Percentiles rank a stretch among this genome's conserved stretches.
These are phyloP conservation scores for Penicillium taxi DNA, from an alignment of 495 filamentous ascomycete species.

Conservation along the genomic window DNA sequence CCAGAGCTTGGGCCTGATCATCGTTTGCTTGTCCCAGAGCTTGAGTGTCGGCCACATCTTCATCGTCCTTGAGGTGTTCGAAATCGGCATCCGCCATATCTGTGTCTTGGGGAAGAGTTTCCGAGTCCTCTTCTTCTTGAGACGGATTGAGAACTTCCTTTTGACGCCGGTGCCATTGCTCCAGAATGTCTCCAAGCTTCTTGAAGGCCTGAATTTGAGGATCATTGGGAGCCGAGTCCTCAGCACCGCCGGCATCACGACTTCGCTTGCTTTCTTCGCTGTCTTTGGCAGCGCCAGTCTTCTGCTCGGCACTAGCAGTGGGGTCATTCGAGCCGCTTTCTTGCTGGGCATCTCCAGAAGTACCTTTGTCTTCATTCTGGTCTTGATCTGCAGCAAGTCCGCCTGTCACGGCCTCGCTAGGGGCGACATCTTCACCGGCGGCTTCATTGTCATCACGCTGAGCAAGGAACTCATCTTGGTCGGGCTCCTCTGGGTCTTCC, in stretches of 20 bases:
- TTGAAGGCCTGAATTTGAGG: constrained; percentile 61
- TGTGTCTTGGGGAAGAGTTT: constrained; percentile 46
- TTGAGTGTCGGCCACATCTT: constrained; percentile 73
- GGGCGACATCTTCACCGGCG: constrained; percentile 42
- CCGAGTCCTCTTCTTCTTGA: constrained; percentile 51
- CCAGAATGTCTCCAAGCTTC: constrained; percentile 87
- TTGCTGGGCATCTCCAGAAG: constrained; percentile 56
- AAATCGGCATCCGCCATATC: constrained; percentile 71
- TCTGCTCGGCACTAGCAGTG: constrained; percentile 34
- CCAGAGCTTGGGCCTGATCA: constrained; percentile 73
- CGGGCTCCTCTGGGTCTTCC: constrained; percentile 35
- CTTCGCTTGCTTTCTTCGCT: constrained; percentile 40
- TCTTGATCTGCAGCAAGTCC: constrained; percentile 39
- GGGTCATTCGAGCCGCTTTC: constrained; percentile 41
- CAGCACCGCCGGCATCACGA: constrained; percentile 33
- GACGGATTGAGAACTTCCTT: constrained; percentile 65
- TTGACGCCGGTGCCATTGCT: constrained; percentile 82
- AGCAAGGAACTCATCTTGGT: constrained; percentile 36
- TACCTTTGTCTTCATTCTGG: constrained; percentile 55
- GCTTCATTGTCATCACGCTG: constrained; percentile 38
- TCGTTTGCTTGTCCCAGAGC: constrained; percentile 82
- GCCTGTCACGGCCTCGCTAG: constrained; percentile 40
- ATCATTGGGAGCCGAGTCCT: constrained; percentile 44
- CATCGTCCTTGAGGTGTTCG: constrained; percentile 80
- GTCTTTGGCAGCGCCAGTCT: constrained; percentile 34